Conservation (phyloP, 352 stramenopile genomes). For the Phytopythium kandeliae region DNA sequence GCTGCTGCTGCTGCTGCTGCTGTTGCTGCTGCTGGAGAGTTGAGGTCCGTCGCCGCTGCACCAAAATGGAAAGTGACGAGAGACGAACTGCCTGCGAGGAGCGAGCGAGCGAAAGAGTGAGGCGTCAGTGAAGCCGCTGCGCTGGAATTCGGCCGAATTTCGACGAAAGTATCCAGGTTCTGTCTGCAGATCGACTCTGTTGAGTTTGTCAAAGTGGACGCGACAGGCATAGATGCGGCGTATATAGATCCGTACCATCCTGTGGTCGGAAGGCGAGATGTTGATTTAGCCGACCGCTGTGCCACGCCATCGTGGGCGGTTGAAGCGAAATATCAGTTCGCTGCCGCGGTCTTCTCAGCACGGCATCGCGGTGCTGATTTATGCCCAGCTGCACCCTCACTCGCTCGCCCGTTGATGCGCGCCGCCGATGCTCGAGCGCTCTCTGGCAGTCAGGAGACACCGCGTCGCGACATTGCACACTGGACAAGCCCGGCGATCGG, state of each 20-base stretch:
- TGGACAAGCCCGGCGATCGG: no score
- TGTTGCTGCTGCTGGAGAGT: no score
- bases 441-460: not conserved
- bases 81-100: not conserved
- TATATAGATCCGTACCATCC: no score
- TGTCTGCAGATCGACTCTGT: not conserved
- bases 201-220: no score
- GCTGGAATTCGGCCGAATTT: no score
- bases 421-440: not conserved
- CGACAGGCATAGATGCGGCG: no score
- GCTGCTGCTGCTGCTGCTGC: no score
- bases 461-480: not conserved
- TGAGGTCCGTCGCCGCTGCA: not conserved
- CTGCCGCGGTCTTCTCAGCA: not conserved
- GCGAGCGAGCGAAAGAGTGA: no score
- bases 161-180: not conserved
- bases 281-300: constrained; percentile 1
- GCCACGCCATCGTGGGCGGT: no score
- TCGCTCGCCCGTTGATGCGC: no score
- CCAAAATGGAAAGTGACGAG: constrained; percentile 3
- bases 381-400: constrained; percentile 1
- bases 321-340: constrained; percentile 4
- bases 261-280: not conserved
- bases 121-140: no score
- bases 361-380: not conserved